These are phyloP conservation scores for Helenozyma rhizophorensis DNA, from an alignment of 805 yeast species.

Conservation along the genomic window DNA sequence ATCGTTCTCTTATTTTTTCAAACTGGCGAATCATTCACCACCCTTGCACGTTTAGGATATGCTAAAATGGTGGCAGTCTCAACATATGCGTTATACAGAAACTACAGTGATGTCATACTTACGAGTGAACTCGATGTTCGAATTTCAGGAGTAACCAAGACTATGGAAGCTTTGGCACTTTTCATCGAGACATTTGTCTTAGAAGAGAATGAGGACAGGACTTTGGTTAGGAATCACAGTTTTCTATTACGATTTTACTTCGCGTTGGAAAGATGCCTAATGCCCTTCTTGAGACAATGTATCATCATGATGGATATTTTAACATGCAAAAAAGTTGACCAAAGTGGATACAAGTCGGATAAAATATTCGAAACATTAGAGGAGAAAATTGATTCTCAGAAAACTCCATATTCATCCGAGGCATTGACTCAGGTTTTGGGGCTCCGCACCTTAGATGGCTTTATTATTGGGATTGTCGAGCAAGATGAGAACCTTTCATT, in stretches of 20 bases:
- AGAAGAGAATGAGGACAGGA: no score
- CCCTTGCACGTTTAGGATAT: conserved; percentile 29
- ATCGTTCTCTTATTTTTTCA: conserved; percentile 38
- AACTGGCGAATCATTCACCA: conserved; percentile 40
- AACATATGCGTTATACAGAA: conserved; percentile 16
- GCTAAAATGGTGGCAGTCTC: conserved; percentile 24
- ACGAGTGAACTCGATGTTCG: no score
- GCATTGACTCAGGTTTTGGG: conserved; percentile 22
- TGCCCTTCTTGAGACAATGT: conserved; percentile 34
- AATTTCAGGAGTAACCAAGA: no score
- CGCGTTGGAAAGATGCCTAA: conserved; percentile 12
- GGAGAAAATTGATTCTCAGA: conserved; percentile 13
- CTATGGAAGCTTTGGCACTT: no score
- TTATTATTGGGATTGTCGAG: conserved; percentile 9
- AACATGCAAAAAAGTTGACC: conserved; percentile 26
- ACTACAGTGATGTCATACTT: background rate
- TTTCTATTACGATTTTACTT: no score
- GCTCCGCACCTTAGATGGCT: conserved; percentile 20
- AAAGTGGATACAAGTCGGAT: conserved; percentile 16
- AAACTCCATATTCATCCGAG: conserved; percentile 16
- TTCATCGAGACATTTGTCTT: no score
- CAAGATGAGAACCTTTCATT: conserved; percentile 5
- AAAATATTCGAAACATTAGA: conserved; percentile 16
- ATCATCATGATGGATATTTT: conserved; percentile 29
- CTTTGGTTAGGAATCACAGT: no score